Conservation (phyloP, 768 basidiomycete species). For the Pisolithus tinctorius region DNA sequence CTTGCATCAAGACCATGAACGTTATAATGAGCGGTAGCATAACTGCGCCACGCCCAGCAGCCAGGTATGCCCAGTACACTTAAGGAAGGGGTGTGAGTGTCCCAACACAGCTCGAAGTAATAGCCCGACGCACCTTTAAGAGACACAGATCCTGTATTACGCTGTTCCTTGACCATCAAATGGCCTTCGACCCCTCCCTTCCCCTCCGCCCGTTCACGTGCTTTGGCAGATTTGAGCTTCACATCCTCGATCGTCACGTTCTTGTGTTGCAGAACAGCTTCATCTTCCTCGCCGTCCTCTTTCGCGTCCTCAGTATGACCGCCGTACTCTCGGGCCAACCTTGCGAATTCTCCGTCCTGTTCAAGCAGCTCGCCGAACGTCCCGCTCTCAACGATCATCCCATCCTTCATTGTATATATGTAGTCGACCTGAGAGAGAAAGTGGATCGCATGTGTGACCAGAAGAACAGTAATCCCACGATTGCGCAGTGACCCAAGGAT, state of each 20-base stretch:
- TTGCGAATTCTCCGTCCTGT: constrained; percentile 46
- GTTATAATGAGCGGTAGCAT: constrained; percentile 47
- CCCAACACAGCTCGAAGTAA: neutral
- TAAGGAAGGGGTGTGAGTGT: neutral
- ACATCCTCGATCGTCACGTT: constrained; percentile 25
- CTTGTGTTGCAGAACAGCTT: constrained; percentile 5
- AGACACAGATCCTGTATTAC: constrained; percentile 59
- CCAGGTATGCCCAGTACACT: constrained; percentile 58
- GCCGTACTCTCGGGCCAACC: constrained; percentile 57
- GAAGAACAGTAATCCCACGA: constrained; percentile 44
- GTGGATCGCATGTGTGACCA: constrained; percentile 52
- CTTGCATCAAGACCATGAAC: constrained; percentile 53
- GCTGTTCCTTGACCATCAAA: constrained; percentile 57
- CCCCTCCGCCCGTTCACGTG: constrained; percentile 35
- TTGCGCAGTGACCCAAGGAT: constrained; percentile 42
- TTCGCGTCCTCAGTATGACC: constrained; percentile 33
- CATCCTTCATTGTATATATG: constrained; percentile 41
- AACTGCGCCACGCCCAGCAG: constrained; percentile 45
- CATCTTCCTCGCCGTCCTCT: constrained; percentile 20
- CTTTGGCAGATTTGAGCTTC: constrained; percentile 32
- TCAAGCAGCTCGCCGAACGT: constrained; percentile 47
- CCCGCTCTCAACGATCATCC: constrained; percentile 41
- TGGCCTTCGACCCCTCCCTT: constrained; percentile 61
- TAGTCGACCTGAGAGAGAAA: constrained; percentile 47
- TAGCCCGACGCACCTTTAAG: constrained; percentile 31